These are phyloP conservation scores for Aspergillus sojae DNA, from an alignment of 2,329 filamentous ascomycete species.

Conservation along the genomic window DNA sequence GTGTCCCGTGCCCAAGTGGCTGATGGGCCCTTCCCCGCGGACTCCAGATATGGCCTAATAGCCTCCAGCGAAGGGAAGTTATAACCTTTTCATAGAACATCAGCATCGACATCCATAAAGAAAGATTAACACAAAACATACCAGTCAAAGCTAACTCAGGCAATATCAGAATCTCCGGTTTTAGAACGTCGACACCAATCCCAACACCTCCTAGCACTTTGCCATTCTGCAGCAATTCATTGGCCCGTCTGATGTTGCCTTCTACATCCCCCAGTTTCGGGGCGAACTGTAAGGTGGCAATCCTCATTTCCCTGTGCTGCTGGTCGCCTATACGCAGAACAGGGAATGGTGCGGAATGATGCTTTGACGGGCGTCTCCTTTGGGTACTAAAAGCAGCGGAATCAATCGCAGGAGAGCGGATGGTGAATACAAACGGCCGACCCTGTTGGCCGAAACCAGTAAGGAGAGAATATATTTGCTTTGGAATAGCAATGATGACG, in stretches of 20 bases:
- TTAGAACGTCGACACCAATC: conserved; percentile 27
- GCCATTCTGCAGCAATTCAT: conserved; percentile 45
- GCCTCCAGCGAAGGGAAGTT: conserved; percentile 62
- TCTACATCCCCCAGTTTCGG: conserved; percentile 47
- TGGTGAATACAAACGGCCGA: neutral
- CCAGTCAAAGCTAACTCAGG: conserved; percentile 66
- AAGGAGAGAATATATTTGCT: neutral
- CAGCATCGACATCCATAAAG: neutral
- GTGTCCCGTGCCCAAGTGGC: conserved; percentile 61
- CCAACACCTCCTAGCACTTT: conserved; percentile 21
- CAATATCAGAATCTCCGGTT: conserved; percentile 60
- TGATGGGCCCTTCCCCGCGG: conserved; percentile 56
- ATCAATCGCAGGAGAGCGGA: neutral
- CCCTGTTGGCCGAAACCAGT: neutral
- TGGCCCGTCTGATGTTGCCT: conserved; percentile 48
- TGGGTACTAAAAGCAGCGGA: neutral
- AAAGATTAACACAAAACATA: conserved; percentile 31
- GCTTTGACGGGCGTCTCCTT: neutral
- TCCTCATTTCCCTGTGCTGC: conserved; percentile 40
- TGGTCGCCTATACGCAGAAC: conserved; percentile 2
- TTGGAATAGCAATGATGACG: conserved; percentile 5
- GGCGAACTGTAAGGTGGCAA: conserved; percentile 52
- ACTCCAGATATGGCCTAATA: conserved; percentile 62
- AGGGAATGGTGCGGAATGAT: neutral
- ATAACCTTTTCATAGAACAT: conserved; percentile 52